Conservation (phyloP, 306 rosid genomes). For the Cucumis cinereus region DNA sequence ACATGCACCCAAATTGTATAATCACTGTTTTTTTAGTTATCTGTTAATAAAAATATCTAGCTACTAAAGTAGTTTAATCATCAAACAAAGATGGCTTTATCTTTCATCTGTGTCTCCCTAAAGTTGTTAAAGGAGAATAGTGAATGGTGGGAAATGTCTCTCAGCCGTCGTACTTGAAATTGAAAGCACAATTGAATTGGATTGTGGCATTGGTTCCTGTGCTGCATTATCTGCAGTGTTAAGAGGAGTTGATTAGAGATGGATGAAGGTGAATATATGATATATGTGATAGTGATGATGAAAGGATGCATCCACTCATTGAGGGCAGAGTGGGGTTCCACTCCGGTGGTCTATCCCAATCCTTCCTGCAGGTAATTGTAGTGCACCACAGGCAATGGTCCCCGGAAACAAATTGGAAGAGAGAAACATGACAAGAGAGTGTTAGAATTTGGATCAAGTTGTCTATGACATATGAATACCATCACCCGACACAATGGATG, state of each 20-base stretch:
- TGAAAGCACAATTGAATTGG: background rate
- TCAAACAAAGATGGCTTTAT: background rate
- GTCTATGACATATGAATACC: slow-evolving; percentile 7
- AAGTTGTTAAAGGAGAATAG: background rate
- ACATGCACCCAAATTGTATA: background rate
- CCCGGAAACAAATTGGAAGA: slow-evolving; percentile 20
- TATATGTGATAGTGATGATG: slow-evolving; percentile 3
- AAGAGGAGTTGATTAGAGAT: background rate
- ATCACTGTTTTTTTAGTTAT: background rate
- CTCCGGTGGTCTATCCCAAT: slow-evolving; percentile 17
- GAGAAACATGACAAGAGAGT: slow-evolving; percentile 19
- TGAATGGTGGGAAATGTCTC: background rate
- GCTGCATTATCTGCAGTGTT: background rate
- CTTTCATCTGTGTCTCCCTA: background rate
- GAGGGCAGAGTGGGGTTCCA: slow-evolving; percentile 23
- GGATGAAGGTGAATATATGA: background rate
- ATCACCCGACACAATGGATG: slow-evolving; percentile 20
- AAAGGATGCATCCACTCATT: slow-evolving; percentile 10
- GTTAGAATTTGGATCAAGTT: slow-evolving; percentile 20
- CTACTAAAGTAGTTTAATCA: background rate
- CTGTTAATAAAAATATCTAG: background rate
- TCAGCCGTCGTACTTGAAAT: background rate
- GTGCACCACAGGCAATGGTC: slow-evolving; percentile 30
- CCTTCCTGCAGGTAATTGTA: slow-evolving; percentile 16
- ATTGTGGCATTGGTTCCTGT: background rate